Conservation (phyloP, 1,139 yeast genomes). For the Kurtzmaniella quercitrusa region DNA sequence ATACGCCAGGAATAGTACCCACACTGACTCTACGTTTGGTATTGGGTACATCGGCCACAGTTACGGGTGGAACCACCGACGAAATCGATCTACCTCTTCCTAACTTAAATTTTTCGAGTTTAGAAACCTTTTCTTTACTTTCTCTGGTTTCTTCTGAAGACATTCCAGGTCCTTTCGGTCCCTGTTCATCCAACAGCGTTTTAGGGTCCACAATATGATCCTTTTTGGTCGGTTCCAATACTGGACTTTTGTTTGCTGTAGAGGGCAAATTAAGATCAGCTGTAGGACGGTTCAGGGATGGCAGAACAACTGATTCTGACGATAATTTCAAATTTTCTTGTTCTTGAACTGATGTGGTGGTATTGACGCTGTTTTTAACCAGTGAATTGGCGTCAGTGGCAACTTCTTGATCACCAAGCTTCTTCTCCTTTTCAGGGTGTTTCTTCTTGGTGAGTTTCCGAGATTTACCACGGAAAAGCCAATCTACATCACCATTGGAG, state of each 20-base stretch:
- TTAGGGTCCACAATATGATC: too few species aligned
- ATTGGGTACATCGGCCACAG: background rate
- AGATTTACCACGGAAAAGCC: conserved; percentile 67
- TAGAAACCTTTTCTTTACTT: conserved; percentile 13
- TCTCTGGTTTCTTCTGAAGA: conserved; percentile 8
- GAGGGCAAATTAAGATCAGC: background rate
- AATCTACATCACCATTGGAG: conserved; percentile 69
- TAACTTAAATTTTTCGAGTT: conserved; percentile 22
- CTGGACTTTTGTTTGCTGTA: conserved; percentile 10
- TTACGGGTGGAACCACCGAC: conserved; percentile 20
- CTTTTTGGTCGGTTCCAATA: too few species aligned
- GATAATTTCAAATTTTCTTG: background rate
- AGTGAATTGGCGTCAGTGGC: background rate
- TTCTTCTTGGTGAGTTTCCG: conserved; percentile 50
- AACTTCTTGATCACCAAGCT: conserved; percentile 4
- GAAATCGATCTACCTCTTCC: conserved; percentile 27
- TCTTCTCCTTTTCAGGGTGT: conserved; percentile 10
- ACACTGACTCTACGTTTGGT: conserved; percentile 16
- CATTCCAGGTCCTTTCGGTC: background rate
- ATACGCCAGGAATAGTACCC: conserved; percentile 9
- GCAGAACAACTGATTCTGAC: too few species aligned
- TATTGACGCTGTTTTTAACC: background rate
- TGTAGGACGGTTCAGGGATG: background rate
- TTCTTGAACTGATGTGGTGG: background rate
- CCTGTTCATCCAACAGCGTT: background rate